Base-by-base conservation (phyloP, 441 rosid genomes). In the Flueggea neowawraea region DNA sequence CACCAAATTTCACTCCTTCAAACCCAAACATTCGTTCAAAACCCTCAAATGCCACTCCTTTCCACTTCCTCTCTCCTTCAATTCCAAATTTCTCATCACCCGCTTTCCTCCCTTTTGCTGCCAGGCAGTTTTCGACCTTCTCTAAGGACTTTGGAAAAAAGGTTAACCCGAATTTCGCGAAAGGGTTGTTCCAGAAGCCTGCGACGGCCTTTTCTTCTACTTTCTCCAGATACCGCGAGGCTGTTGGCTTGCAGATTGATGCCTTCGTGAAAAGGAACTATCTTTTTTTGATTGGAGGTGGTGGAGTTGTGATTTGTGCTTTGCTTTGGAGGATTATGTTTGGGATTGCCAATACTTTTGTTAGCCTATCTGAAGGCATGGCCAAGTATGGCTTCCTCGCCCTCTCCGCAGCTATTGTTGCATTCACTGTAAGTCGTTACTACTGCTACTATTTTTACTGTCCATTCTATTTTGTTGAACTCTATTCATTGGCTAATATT, bases 371-470 rank as follows among this genome's bases (percentile, higher is more conserved):
- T 10, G 98, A 90, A 64, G 96, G 97, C 67, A 80, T 93, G 95
- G 88, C 97, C 44, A 90, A 93, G 81, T 93, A 86, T 54, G 97
- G 92, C 17, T 88, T 90, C 69, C 95, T 93, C 57, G 96, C 97
- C 16, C 94, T 90, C 65, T 93, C 98, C 6, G 69, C 92, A 28
- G 97, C 98, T 68, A 73, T 88, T 28, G 97, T 93, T 65, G 89
- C 94, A 57, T 90, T 93, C 61, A 63, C 87, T 56, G 96, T 92
- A 76, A 84, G 97, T 22, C 28, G 28, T 22, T 22, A 22, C 2
- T 22, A 22, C 28, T 22, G 28, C 28, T 22, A 22, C 28, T 22
- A 22, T 22, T 22, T 22, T 22, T 22, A 22, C 28, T 22, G 28
- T 22, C 28, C 28, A 22, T 22, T 22, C 28, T 22, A 22, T 22